A percentile compares a stretch with the other conserved stretches of the same genome.
These are phyloP conservation scores for Lindgomyces ingoldianus DNA, from an alignment of 495 filamentous ascomycete species.

Conservation along the genomic window DNA sequence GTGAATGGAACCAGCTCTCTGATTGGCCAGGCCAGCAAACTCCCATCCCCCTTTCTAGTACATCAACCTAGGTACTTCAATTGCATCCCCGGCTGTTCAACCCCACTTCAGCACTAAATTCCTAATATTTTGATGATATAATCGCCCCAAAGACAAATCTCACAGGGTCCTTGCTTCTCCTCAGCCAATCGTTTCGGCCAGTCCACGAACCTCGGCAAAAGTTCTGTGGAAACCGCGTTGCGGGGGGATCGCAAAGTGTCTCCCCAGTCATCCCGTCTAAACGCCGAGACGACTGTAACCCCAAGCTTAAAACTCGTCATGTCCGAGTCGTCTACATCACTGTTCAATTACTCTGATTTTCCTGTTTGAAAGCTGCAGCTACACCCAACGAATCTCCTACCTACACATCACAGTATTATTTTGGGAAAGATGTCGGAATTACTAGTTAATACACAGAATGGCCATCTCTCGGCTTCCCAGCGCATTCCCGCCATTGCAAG, in stretches of 20 bases:
- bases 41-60: too few relatives aligned
- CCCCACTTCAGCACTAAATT: too few relatives aligned
- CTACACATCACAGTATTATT: neutral
- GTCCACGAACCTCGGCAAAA: neutral
- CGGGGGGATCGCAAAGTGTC: too few relatives aligned
- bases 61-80: too few relatives aligned
- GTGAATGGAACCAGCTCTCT: too few relatives aligned
- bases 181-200: too few relatives aligned
- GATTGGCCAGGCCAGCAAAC: too few relatives aligned
- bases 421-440: slow-evolving; percentile 32
- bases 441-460: slow-evolving; percentile 34
- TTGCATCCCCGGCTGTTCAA: too few relatives aligned
- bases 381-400: neutral
- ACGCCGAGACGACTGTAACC: neutral
- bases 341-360: slow-evolving; percentile 11
- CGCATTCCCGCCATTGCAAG: slow-evolving; percentile 46
- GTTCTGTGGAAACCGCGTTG: neutral
- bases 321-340: slow-evolving; percentile 13
- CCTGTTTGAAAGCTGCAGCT: neutral
- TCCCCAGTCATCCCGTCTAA: neutral
- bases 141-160: too few relatives aligned
- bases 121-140: too few relatives aligned
- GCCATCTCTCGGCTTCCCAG: slow-evolving; percentile 40
- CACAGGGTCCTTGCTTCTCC: too few relatives aligned
- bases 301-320: slow-evolving; percentile 21